Conservation (phyloP, 805 yeast species). For the Wickerhamomyces rabaulensis region DNA sequence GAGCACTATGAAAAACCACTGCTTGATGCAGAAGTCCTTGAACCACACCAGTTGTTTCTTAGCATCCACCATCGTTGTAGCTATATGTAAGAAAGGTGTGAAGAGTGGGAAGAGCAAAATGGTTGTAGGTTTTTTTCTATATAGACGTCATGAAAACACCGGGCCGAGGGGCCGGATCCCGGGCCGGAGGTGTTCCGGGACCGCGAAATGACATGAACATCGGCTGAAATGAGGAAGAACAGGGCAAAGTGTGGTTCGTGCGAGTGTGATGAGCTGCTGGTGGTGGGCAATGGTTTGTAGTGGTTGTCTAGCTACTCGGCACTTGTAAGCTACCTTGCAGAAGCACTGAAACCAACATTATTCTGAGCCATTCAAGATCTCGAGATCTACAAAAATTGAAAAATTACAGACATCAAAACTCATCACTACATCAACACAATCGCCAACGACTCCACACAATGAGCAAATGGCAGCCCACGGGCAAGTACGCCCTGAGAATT, state of each 20-base stretch:
- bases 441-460: too few relatives aligned
- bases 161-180: background rate
- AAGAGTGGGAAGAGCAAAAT: background rate
- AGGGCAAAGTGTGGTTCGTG: too few relatives aligned
- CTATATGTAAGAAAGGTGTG: too few relatives aligned
- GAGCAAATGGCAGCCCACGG: slow-evolving; percentile 5
- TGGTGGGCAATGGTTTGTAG: too few relatives aligned
- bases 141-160: background rate
- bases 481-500: slow-evolving; percentile 25
- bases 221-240: background rate
- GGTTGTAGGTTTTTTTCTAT: background rate
- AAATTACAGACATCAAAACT: background rate
- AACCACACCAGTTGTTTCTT: slow-evolving; percentile 6
- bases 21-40: slow-evolving; percentile 26
- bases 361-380: too few relatives aligned
- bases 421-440: too few relatives aligned
- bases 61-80: background rate
- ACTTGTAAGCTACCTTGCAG: too few relatives aligned
- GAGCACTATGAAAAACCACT: slow-evolving; percentile 74
- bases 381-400: background rate
- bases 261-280: too few relatives aligned
- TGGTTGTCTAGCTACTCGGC: too few relatives aligned
- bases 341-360: too few relatives aligned
- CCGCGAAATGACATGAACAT: background rate
- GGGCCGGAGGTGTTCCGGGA: background rate